Evolutionary conservation across 2,329 filamentous ascomycete genomes (phyloP), one percentile per base, ranked within the genome.

Genomic region (Colletotrichum navitas): DNA sequence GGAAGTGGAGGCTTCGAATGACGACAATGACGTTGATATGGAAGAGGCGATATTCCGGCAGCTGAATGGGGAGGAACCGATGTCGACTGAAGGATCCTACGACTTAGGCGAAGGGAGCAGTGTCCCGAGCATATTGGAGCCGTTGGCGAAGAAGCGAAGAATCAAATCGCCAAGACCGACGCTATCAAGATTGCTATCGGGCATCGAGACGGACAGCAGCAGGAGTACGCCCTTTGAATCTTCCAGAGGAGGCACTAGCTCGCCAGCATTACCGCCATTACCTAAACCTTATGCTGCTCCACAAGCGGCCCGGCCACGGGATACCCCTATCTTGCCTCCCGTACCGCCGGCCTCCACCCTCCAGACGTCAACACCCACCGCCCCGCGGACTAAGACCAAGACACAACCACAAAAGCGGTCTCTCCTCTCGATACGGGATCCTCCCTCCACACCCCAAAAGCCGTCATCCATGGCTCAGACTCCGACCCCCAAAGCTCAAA

Each of bases 1-100:
- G 16, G 80, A 79, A 1, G 80, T 81, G 14, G 78, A 39, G 24
- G 65, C 43, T n/a, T 18, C 58, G 0, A 78, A 80, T 34, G 67
- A 66, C 8, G 72, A 74, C 3, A 41, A 32, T 2, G 78, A 81
- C 3, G 63, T 71, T 3, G 79, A 74, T 8, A 77, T 79, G 24
- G 63, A 66, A 10, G 59, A 72, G 3, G 69, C 65, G 3, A 68
- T 74, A 2, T 68, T 54, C 16, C 49, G 63, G 7, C 73, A 74
- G 21, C 69, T 74, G 2, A 56, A 64, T 14, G 73, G 62, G 1
- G 63, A 66, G 39, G 45, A 65, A 0, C 56, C 34, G 10, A 43
- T 56, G 4, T 47, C 45, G 6, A 58, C 52, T 0, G 68, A 72
- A 32, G 61, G 39, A 4, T 63, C 55, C 12, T 69, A 51, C 34